Conservation (phyloP, 352 stramenopile genomes). For the Globisporangium lucens region DNA sequence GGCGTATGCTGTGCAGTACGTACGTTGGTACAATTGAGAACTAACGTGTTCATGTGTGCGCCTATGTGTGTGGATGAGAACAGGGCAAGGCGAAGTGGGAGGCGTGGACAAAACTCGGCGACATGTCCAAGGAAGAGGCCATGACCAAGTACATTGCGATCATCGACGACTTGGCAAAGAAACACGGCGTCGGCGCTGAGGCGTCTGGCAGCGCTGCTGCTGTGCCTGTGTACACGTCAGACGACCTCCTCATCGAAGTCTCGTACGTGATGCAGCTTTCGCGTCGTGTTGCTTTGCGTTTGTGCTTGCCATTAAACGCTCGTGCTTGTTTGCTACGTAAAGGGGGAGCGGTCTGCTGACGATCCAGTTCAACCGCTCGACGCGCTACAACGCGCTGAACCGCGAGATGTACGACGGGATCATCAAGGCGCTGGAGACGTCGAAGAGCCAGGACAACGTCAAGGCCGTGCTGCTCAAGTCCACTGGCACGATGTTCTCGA, state of each 20-base stretch:
- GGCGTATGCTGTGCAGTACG: not conserved
- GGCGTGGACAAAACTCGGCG: conserved; percentile 64
- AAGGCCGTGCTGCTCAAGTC: conserved; percentile 87
- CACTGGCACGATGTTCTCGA: conserved; percentile 86
- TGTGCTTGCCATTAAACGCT: no score
- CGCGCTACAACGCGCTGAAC: conserved; percentile 88
- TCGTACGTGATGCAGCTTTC: conserved; percentile 30
- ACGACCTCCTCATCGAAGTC: conserved; percentile 53
- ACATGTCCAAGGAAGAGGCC: conserved; percentile 66
- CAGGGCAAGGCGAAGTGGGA: conserved; percentile 78
- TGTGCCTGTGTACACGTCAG: conserved; percentile 21
- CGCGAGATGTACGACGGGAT: conserved; percentile 81
- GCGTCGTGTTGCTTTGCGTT: not conserved
- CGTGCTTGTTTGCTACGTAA: no score
- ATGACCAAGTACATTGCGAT: conserved; percentile 72
- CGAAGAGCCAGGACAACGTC: conserved; percentile 61
- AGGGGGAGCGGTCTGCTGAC: conserved; percentile 55
- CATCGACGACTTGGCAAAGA: conserved; percentile 59
- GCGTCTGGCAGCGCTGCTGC: conserved; percentile 1
- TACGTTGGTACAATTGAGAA: not conserved
- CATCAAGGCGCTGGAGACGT: conserved; percentile 59
- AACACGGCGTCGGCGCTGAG: conserved; percentile 30
- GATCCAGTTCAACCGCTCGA: conserved; percentile 75
- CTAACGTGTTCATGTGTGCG: not conserved
- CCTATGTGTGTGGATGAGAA: not conserved